Base-by-base conservation (phyloP, 176 grass and related monocot genomes). In the Microstegium vimineum region DNA sequence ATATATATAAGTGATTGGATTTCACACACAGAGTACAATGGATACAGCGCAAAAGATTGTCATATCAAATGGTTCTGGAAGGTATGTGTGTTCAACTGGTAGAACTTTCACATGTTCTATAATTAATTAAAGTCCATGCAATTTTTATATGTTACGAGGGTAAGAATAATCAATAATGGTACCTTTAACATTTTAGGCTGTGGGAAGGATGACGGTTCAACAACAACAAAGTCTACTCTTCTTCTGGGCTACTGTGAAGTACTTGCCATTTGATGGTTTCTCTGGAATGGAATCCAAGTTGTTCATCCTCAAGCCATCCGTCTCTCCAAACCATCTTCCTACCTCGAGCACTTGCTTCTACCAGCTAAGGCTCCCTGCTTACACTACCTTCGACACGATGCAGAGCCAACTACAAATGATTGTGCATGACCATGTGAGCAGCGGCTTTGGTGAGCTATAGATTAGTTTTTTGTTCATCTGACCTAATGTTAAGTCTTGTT, bases 21-120 rank as follows among this genome's bases (percentile, higher is more conserved):
- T 81, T 60, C 77, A 62, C 66, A 92, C 71, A 95, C 93, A 6
- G 73, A 84, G 13, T 95, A 92, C 68, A 41, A 7, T 71, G 85
- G 83, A 6, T 96, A 85, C 83, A 90, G 65, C 37, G 16, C 43
- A 59, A 84, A 78, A 70, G 83, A 89, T 79, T 49, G 73, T 40
- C 88, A 84, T 40, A 89, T 96, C 27, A 68, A 30, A 45, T 96
- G 93, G 93, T 96, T 96, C 54, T 96, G 93, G 93, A 64, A 96
- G 88, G 93, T 96, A 86, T 70, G 54, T n/a, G 15, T 47, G 15
- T 47, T 47, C 38, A 41, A 47, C 17, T 16, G 45, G 4, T 34
- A 14, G 61, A 76, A 9, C 6, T 18, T 38, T 60, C 25, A 20
- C 25, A 25, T 22, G 25, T 59, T 26, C 59, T 75, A 14, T 26